These are phyloP conservation scores for Boletus vinaceobasis DNA, from an alignment of 768 basidiomycete species.

Conservation along the genomic window DNA sequence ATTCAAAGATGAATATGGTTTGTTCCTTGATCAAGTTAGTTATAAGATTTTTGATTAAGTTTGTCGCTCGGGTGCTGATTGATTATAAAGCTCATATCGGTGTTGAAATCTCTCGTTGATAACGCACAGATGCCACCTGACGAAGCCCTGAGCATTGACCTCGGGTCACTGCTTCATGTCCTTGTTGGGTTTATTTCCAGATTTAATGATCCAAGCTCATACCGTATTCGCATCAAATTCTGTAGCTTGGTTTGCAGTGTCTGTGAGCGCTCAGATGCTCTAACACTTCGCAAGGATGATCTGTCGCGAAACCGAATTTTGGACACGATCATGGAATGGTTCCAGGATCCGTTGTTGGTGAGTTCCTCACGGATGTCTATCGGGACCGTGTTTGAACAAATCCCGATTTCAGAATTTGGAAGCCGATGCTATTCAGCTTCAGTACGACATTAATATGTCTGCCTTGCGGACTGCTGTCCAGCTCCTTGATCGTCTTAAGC, in stretches of 20 bases:
- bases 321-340: conserved; percentile 80
- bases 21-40: conserved; percentile 74
- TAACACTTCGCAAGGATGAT: conserved; percentile 66
- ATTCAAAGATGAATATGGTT: conserved; percentile 32
- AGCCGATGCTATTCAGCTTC: conserved; percentile 35
- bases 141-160: conserved; percentile 59
- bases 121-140: conserved; percentile 57
- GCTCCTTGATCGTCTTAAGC: conserved; percentile 69
- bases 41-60: background rate
- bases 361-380: conserved; percentile 20
- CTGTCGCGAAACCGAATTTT: conserved; percentile 65
- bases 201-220: conserved; percentile 49
- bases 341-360: conserved; percentile 52
- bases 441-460: conserved; percentile 68
- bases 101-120: conserved; percentile 77
- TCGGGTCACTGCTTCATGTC: conserved; percentile 55
- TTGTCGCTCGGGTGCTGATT: conserved; percentile 10
- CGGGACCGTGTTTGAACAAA: background rate
- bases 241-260: conserved; percentile 69
- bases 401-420: conserved; percentile 33
- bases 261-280: conserved; percentile 56
- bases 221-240: conserved; percentile 72
- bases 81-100: conserved; percentile 57
- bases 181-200: conserved; percentile 66
- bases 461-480: conserved; percentile 73